Conservation (phyloP, 306 rosid species). For the Corylus heterophylla region DNA sequence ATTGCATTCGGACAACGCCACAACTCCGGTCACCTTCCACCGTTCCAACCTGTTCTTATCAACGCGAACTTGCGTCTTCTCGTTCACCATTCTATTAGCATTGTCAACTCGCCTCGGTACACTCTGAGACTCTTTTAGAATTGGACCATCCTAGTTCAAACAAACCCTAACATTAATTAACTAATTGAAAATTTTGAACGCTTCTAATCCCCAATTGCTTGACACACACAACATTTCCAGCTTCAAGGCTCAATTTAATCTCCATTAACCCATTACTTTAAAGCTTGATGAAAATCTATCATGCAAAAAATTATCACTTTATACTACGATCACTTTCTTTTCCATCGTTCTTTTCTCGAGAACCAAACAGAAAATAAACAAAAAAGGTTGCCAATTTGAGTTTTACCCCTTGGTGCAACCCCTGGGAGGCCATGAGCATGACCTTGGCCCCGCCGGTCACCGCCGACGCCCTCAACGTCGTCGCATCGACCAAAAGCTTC, state of each 20-base stretch:
- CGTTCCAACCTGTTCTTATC: constrained; percentile 53
- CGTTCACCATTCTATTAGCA: constrained; percentile 29
- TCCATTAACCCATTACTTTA: neutral
- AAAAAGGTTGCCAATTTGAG: constrained; percentile 8
- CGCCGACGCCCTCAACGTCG: constrained; percentile 62
- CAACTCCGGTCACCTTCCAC: constrained; percentile 76
- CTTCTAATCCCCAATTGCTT: neutral
- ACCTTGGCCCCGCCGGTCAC: constrained; percentile 68
- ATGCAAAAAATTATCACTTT: neutral
- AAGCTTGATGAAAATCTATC: neutral
- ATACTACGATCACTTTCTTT: neutral
- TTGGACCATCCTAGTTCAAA: constrained; percentile 65
- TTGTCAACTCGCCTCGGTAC: constrained; percentile 52
- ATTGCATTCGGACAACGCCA: constrained; percentile 74
- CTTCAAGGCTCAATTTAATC: neutral
- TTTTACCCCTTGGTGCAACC: constrained; percentile 93
- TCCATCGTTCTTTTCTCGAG: neutral
- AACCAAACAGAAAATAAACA: neutral
- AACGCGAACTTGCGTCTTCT: constrained; percentile 32
- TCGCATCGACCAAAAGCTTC: constrained; percentile 70
- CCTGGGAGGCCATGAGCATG: constrained; percentile 95
- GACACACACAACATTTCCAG: neutral
- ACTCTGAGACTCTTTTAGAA: constrained; percentile 55
- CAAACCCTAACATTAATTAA: constrained; percentile 6
- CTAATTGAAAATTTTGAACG: constrained; percentile 8